phyloP scores from a whole-genome alignment of 2,329 filamentous ascomycete species.

The Penicillium sp. region DNA sequence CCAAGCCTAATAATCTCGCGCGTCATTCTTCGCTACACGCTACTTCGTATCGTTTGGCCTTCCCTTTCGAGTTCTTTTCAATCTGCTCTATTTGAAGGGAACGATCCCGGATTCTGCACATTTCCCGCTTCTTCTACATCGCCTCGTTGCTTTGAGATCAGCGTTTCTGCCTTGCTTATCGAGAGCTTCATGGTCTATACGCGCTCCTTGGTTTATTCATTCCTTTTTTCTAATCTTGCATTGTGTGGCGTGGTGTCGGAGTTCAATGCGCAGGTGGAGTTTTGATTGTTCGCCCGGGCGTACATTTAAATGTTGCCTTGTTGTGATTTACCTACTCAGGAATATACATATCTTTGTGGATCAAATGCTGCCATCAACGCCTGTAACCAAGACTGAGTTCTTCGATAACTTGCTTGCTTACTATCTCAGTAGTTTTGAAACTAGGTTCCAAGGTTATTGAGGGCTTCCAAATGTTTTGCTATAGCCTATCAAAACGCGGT shows the following conservation, averaged over 20 bases:
- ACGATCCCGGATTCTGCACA: background rate
- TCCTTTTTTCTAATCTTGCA: background rate
- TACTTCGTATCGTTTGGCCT: no score
- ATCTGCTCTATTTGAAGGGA: background rate
- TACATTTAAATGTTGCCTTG: background rate
- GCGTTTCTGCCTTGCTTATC: background rate
- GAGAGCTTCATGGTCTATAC: background rate
- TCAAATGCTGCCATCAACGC: background rate
- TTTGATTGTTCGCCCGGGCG: background rate
- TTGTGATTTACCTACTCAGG: no score
- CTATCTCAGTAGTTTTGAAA: no score
- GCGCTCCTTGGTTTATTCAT: background rate
- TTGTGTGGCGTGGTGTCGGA: background rate
- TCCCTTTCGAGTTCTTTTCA: background rate
- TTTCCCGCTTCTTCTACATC: background rate
- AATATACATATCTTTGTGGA: background rate
- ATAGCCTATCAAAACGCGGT: no score
- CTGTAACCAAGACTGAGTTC: no score
- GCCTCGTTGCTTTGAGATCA: background rate
- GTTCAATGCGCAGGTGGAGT: background rate
- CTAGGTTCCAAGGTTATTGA: no score
- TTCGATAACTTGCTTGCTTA: no score
- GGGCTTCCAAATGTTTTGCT: no score
- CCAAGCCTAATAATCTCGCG: constrained; percentile 14
- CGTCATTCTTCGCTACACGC: background rate